Conservation (phyloP, 345 rosid genomes). For the Ceriops tagal region DNA sequence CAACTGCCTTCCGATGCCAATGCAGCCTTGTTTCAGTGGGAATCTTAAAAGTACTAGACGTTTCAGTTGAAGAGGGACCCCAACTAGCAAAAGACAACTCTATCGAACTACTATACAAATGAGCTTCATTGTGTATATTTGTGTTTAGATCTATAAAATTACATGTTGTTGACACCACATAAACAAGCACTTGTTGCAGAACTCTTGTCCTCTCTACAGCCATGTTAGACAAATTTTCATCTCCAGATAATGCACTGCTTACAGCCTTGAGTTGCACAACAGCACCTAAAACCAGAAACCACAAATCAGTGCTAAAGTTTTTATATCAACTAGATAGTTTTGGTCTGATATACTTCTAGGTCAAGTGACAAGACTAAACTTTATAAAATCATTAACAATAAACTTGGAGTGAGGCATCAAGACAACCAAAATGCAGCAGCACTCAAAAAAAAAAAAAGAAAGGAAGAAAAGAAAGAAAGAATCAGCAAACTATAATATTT, state of each 20-base stretch:
- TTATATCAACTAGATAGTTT: background rate
- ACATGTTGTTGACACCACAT: constrained; percentile 52
- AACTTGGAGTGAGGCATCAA: background rate
- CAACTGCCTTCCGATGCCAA: constrained; percentile 66
- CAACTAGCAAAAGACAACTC: constrained; percentile 25
- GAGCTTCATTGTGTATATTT: constrained; percentile 34
- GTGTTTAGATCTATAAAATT: constrained; percentile 46
- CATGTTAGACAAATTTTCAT: constrained; percentile 42
- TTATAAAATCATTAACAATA: background rate
- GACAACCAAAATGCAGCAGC: constrained; percentile 5
- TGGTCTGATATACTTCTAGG: background rate
- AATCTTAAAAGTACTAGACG: constrained; percentile 31
- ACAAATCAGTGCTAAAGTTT: background rate
- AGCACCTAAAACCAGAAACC: constrained; percentile 44
- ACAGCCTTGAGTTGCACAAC: constrained; percentile 65
- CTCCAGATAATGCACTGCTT: constrained; percentile 42
- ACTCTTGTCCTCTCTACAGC: constrained; percentile 39
- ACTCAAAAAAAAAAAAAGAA: constrained; percentile 5
- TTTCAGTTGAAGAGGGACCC: constrained; percentile 21
- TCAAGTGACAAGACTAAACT: background rate
- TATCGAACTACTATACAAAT: constrained; percentile 23
- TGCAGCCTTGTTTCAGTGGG: constrained; percentile 36
- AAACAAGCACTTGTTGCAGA: constrained; percentile 46
- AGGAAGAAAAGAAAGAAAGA: too few relatives aligned
- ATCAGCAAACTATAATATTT: constrained; percentile 2